Evolutionary conservation across 257 asterid genomes (phyloP), one percentile per base, ranked within the genome.

Genomic region (Echites panduratus): DNA sequence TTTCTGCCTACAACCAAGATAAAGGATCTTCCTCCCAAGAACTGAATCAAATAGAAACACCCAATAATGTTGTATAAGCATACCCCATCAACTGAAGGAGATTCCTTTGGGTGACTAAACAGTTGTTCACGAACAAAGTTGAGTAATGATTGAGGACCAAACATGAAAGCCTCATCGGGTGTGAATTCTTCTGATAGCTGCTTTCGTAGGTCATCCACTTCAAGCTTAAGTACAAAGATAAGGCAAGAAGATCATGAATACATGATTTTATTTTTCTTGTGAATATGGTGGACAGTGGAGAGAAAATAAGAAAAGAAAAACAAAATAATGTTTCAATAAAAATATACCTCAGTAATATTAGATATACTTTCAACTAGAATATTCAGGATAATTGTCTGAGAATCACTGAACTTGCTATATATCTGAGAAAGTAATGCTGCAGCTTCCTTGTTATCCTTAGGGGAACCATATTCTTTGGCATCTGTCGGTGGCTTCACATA

Each of bases 21-120:
- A 22, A 0, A 3, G 54, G 24, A 43, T 20, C 19, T 45, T 56
- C 44, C 27, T 11, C 0, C 24, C 22, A 57, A 53, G 54, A 58
- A 2, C 3, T 50, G 57, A 61, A 66, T 43, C 22, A 16, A 35
- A 16, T 9, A 32, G n/a, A 69, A 50, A 52, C 22, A 40, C 24
- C 70, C 8, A 22, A 57, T 1, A 62, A 48, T 11, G 43, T 40
- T 56, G 35, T 24, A 73, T 40, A 38, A 59, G 76, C 83, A 71
- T 84, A 91, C 98, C 89, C 90, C 96, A 72, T 90, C 99, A 75
- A 79, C 84, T 0, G 96, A 89, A 74, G 87, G 92, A 63, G 97
- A 87, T 62, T 82, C 97, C 76, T 87, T 86, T 69, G 89, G 82
- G 79, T 79, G 87, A 22, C 84, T 84, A 59, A 76, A 83, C 48